A percentile compares a stretch with the other conserved stretches of the same genome.
Evolutionary conservation across 2,329 filamentous ascomycete genomes (phyloP).

Genomic region (Byssochlamys sp.): DNA sequence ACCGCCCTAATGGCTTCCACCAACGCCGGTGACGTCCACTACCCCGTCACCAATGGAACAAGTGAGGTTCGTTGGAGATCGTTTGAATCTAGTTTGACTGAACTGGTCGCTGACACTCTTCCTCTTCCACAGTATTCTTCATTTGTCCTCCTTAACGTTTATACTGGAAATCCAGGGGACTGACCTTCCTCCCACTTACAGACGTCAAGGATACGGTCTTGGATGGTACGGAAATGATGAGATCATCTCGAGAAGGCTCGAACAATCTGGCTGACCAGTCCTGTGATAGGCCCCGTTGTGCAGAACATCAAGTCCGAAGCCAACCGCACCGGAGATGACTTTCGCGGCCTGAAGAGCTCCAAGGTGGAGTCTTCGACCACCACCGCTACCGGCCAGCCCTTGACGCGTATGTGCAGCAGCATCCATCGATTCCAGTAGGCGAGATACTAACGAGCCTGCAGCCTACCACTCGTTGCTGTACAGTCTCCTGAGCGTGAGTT

Average conservation of each 20-base stretch:
- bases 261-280: constrained; percentile 5
- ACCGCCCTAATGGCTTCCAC: constrained; percentile 19
- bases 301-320: constrained; percentile 49
- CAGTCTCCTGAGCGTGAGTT: constrained; percentile 51
- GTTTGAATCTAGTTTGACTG: constrained; percentile 1
- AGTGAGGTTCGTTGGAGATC: constrained; percentile 27
- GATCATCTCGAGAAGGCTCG: constrained; percentile 5
- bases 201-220: neutral
- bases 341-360: constrained; percentile 48
- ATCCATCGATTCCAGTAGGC: neutral
- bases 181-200: neutral
- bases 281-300: constrained; percentile 42
- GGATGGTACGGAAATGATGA: neutral
- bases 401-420: constrained; percentile 44
- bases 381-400: constrained; percentile 51
- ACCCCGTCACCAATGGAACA: constrained; percentile 26
- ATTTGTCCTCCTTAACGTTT: neutral
- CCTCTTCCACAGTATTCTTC: constrained; percentile 3
- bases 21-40: constrained; percentile 25
- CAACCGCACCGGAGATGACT: constrained; percentile 48
- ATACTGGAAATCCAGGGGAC: neutral
- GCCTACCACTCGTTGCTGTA: constrained; percentile 61
- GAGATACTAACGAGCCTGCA: constrained; percentile 17
- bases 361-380: constrained; percentile 45
- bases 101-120: constrained; percentile 10